Evolutionary conservation across 345 rosid genomes (phyloP), one percentile per base, ranked within the genome.

Genomic region (Melaleuca alternifolia): DNA sequence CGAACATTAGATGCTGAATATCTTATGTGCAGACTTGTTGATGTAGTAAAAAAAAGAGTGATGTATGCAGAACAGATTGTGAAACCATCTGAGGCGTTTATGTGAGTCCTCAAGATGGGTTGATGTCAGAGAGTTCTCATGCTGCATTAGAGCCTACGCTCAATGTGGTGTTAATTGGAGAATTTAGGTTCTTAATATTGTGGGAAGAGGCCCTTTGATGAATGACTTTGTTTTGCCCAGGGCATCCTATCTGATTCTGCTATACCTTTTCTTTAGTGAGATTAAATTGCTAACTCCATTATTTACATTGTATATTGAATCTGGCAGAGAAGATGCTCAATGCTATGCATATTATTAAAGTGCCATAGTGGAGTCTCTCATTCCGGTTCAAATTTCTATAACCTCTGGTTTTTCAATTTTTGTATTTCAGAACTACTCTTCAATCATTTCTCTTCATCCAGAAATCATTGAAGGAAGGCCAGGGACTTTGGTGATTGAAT

Each of bases 371-470:
- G 24, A 71, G 48, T 37, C 26, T n/a, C 71, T 71, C 10, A 6
- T 71, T 18, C 26, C 4, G 2, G 48, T 24, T 71, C 79, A 71
- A 71, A 18, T 71, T 71, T 71, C 7, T 71, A 37, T 71, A 71
- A 71, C 79, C 37, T 71, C 4, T 71, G 26, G 79, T 71, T 71
- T 71, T 71, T 18, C 79, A 18, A 33, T 71, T 6, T 37, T 37
- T 18, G 79, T 71, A 28, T 83, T 56, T n/a, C 93, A 98, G 99
- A 98, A 98, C 90, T 98, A 98, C 91, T 95, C 98, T 52, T 98
- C 99, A 10, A 89, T 95, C 86, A 96, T 95, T 52, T 94, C 98
- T 41, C 94, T 98, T 87, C 99, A 98, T 79, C 96, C 98, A 11
- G 98, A 98, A 92, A 93, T 93, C n/a, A 93, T 94, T 50, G 93